Percentiles rank a stretch among this genome's conserved stretches.
Conservation (phyloP, 768 basidiomycete genomes). For the Leucocoprinus sp. region DNA sequence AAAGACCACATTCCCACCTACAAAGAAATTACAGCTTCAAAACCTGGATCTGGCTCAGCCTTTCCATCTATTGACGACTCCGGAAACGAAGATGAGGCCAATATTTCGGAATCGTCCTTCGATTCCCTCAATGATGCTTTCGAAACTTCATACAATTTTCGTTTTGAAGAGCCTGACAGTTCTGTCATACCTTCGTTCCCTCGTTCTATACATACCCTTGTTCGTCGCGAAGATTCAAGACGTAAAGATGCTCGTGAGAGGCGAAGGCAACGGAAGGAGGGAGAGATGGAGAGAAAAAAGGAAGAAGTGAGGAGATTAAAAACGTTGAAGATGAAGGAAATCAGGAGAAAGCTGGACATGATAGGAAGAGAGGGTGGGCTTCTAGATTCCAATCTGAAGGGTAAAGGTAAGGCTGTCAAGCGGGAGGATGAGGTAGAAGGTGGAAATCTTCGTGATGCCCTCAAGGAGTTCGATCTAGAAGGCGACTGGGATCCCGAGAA, state of each 20-base stretch:
- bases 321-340: slow-evolving; percentile 77
- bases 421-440: slow-evolving; percentile 27
- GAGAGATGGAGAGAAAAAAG: slow-evolving; percentile 60
- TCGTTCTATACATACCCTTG: slow-evolving; percentile 53
- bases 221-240: slow-evolving; percentile 66
- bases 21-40: slow-evolving; percentile 46
- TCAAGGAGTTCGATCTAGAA: slow-evolving; percentile 74
- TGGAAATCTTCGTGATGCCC: slow-evolving; percentile 32
- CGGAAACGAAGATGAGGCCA: slow-evolving; percentile 39
- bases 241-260: slow-evolving; percentile 83
- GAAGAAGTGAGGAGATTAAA: slow-evolving; percentile 81
- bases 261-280: slow-evolving; percentile 70
- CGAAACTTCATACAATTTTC: slow-evolving; percentile 95
- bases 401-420: slow-evolving; percentile 16
- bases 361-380: slow-evolving; percentile 65
- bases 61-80: slow-evolving; percentile 19
- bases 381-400: slow-evolving; percentile 30
- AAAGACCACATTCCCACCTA: slow-evolving; percentile 76
- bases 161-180: slow-evolving; percentile 92
- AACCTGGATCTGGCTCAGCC: slow-evolving; percentile 15
- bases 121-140: slow-evolving; percentile 89
- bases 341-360: slow-evolving; percentile 64
- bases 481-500: slow-evolving; percentile 87
- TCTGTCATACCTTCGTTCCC: slow-evolving; percentile 50
- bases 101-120: slow-evolving; percentile 49